Conservation (phyloP, 1,139 yeast species). For the Candida buenavistaensis region DNA sequence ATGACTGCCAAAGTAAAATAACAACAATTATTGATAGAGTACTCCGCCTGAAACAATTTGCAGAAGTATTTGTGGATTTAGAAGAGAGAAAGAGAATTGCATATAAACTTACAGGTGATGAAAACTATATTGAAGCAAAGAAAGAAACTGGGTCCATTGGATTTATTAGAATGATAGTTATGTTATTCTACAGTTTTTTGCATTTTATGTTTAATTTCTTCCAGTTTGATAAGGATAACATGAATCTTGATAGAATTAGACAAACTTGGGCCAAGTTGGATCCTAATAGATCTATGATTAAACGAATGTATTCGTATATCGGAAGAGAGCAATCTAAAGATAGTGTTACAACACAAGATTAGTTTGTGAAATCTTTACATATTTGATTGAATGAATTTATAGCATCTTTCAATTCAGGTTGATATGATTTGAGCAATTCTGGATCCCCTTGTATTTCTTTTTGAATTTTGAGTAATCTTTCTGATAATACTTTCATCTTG, state of each 20-base stretch:
- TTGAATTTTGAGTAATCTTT: slow-evolving; percentile 10
- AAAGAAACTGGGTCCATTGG: slow-evolving; percentile 12
- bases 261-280: slow-evolving; percentile 46
- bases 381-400: slow-evolving; percentile 22
- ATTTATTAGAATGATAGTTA: slow-evolving; percentile 24
- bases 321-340: slow-evolving; percentile 28
- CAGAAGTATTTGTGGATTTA: slow-evolving; percentile 29
- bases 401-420: slow-evolving; percentile 21
- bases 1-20: slow-evolving; percentile 30
- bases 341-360: slow-evolving; percentile 10
- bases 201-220: slow-evolving; percentile 30
- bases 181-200: slow-evolving; percentile 34
- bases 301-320: slow-evolving; percentile 36
- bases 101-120: slow-evolving; percentile 25
- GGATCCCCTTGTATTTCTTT: slow-evolving; percentile 9
- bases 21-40: slow-evolving; percentile 35
- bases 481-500: slow-evolving; percentile 14
- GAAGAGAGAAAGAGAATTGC: slow-evolving; percentile 31
- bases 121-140: slow-evolving; percentile 9
- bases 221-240: slow-evolving; percentile 38
- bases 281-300: slow-evolving; percentile 42
- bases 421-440: slow-evolving; percentile 16
- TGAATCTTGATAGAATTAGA: slow-evolving; percentile 48
- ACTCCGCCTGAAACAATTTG: slow-evolving; percentile 35
- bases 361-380: slow-evolving; percentile 4